These are phyloP conservation scores for Cinnamomum chago DNA, from an alignment of 164 flowering plant genomes.

Conservation along the genomic window DNA sequence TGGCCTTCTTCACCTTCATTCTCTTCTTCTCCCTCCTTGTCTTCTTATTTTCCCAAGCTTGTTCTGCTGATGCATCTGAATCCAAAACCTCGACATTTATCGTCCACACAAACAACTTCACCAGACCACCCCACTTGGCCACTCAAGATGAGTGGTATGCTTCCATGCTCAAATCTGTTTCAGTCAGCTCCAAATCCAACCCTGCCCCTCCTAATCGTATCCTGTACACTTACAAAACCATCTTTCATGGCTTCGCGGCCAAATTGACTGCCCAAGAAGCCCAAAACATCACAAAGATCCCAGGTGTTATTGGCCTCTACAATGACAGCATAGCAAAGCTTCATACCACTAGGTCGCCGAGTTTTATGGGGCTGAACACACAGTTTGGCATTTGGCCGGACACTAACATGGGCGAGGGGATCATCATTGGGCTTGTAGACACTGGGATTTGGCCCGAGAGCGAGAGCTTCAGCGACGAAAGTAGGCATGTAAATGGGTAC, in stretches of 20 bases:
- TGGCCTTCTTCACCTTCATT: not conserved
- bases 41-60: not conserved
- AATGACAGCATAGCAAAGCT: not conserved
- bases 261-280: slow-evolving; percentile 1
- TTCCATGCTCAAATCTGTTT: not conserved
- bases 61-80: not conserved
- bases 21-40: not conserved
- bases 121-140: not conserved
- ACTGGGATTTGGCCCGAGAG: slow-evolving; percentile 11
- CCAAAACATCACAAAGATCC: not conserved
- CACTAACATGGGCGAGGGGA: slow-evolving; percentile 2
- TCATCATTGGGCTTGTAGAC: slow-evolving; percentile 6
- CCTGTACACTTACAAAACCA: not conserved
- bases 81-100: not conserved
- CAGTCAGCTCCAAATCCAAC: not conserved
- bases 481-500: too few species aligned
- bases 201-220: not conserved
- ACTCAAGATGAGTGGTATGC: slow-evolving; percentile 4
- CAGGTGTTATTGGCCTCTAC: not conserved
- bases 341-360: slow-evolving; percentile 1
- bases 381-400: slow-evolving; percentile 4
- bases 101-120: slow-evolving; percentile 6
- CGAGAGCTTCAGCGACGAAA: slow-evolving; percentile 1
- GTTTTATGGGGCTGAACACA: not conserved
- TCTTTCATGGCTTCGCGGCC: slow-evolving; percentile 6